phyloP scores from a whole-genome alignment of 441 rosid species.

The Pelargonium citronellum region DNA sequence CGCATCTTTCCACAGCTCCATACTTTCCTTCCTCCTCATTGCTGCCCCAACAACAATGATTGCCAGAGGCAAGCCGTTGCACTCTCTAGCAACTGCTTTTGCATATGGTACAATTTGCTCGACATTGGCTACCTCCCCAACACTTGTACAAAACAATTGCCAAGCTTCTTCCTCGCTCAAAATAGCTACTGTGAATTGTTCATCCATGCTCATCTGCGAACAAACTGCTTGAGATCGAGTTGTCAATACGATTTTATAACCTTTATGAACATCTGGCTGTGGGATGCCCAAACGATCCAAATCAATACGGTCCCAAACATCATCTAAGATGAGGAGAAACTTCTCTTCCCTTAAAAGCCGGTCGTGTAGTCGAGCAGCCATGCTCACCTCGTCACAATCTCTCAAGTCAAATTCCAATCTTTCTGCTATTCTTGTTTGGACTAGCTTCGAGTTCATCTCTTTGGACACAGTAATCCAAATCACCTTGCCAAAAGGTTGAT shows the following conservation, averaged over 20 bases:
- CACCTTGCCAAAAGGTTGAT: constrained; percentile 4
- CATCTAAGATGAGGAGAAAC: constrained; percentile 23
- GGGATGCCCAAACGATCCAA: constrained; percentile 36
- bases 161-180: constrained; percentile 14
- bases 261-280: constrained; percentile 15
- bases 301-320: constrained; percentile 41
- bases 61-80: neutral
- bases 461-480: constrained; percentile 17
- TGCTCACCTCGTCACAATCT: neutral
- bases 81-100: neutral
- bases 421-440: constrained; percentile 19
- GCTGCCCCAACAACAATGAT: neutral
- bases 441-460: neutral
- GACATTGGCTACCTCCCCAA: neutral
- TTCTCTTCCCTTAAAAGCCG: neutral
- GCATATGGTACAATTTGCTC: neutral
- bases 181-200: constrained; percentile 27
- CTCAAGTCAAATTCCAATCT: constrained; percentile 31
- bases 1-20: neutral
- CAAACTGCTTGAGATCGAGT: constrained; percentile 31
- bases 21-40: neutral
- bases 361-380: neutral
- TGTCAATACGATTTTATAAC: constrained; percentile 30
- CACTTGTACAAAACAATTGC: neutral
- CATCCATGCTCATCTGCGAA: constrained; percentile 28